These are phyloP conservation scores for Cercospora brassicicola DNA, from an alignment of 2,329 filamentous ascomycete species.

Conservation along the genomic window DNA sequence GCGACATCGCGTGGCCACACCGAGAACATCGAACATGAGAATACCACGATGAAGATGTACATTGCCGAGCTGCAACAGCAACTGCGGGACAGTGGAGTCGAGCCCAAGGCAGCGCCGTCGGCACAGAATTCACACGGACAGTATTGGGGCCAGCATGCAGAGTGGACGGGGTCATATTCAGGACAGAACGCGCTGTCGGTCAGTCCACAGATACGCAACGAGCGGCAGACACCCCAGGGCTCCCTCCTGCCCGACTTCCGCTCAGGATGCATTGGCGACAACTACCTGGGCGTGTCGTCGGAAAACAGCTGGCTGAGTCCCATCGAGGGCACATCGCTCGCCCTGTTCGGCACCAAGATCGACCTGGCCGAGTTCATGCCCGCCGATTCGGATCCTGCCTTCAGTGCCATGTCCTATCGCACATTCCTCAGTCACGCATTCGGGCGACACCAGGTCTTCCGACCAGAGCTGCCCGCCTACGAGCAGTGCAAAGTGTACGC, in stretches of 20 bases:
- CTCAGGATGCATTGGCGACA: constrained; percentile 55
- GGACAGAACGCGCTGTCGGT: neutral
- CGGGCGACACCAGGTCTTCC: constrained; percentile 57
- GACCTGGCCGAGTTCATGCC: constrained; percentile 73
- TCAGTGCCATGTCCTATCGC: constrained; percentile 64
- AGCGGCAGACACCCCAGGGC: constrained; percentile 20
- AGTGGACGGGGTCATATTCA: neutral
- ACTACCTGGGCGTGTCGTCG: constrained; percentile 65
- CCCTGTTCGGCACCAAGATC: constrained; percentile 75
- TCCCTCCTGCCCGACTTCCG: constrained; percentile 49
- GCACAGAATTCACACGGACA: constrained; percentile 9
- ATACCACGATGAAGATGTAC: constrained; percentile 64
- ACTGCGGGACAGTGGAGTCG: constrained; percentile 60
- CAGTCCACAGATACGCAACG: constrained; percentile 7
- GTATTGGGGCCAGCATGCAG: constrained; percentile 18
- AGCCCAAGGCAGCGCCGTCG: constrained; percentile 45
- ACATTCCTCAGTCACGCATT: constrained; percentile 67
- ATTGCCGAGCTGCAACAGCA: constrained; percentile 69
- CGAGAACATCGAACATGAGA: constrained; percentile 72
- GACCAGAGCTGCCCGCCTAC: constrained; percentile 62
- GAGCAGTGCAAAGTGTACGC: constrained; percentile 67
- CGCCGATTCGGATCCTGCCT: constrained; percentile 64
- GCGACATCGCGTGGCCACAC: constrained; percentile 77
- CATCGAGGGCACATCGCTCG: constrained; percentile 73
- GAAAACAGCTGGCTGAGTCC: constrained; percentile 68